Conservation (phyloP, 768 basidiomycete species). For the Amanita phalloides region DNA sequence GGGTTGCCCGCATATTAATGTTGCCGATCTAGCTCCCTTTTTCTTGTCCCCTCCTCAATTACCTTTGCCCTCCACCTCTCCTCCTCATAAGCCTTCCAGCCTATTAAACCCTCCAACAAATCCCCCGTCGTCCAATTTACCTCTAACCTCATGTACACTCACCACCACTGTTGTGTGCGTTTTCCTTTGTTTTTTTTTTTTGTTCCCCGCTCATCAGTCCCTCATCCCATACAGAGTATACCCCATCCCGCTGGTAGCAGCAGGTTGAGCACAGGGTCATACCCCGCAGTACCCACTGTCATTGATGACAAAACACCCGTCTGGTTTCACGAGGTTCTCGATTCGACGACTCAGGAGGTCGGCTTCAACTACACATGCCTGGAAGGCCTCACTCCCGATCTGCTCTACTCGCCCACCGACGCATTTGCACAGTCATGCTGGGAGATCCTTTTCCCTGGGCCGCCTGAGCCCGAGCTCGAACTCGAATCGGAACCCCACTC, state of each 20-base stretch:
- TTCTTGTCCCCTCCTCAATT: neutral
- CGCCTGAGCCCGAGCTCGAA: neutral
- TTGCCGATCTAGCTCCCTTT: neutral
- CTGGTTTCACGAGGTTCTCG: conserved; percentile 14
- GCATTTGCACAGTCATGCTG: conserved; percentile 28
- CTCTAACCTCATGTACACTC: neutral
- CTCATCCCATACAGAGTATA: neutral
- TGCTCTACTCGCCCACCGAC: conserved; percentile 23
- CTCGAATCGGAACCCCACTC: neutral
- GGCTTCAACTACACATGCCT: conserved; percentile 27
- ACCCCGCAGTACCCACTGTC: neutral
- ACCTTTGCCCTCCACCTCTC: neutral
- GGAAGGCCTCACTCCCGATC: conserved; percentile 25
- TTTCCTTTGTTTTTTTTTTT: neutral
- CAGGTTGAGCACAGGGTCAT: neutral
- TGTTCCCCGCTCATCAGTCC: neutral
- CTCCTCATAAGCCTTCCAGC: too few relatives aligned
- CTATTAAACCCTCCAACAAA: neutral
- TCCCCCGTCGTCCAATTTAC: neutral
- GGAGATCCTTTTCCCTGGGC: conserved; percentile 14
- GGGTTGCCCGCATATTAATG: neutral
- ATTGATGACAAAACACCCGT: neutral
- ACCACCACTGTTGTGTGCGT: neutral
- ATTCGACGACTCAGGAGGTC: conserved; percentile 24
- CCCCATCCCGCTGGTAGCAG: neutral